Base-by-base conservation (phyloP, 768 basidiomycete species). In the Lactifluus hygrophoroides region DNA sequence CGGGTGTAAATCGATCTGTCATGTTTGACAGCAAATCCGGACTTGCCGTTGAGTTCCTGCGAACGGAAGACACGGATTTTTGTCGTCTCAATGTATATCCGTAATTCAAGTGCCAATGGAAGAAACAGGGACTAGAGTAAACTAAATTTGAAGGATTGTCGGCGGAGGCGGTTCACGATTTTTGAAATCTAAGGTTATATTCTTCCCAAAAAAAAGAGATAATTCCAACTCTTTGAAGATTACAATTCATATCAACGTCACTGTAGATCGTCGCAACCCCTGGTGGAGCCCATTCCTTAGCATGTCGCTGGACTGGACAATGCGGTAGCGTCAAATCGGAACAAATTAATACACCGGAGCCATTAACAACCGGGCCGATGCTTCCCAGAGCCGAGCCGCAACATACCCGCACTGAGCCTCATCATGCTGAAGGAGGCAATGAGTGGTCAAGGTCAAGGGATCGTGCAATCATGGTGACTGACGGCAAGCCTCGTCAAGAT, bases 21-120 rank as follows among this genome's bases (percentile, higher is more conserved):
- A 30, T 27, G 34, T 40, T 42, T 54, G 47, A 50, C 46, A 59
- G 53, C 32, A 54, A 52, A 54, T 50, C 58, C 58, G 53, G 58
- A 59, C 47, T 46, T 48, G 52, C 52, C 53, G 42, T 59, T 14
- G 58, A 25, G 57, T 58, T 58, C 53, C 38, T 19, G 51, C 51
- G 32, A 43, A 59, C 37, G 28, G 58, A 59, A 54, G 42, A 27
- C 23, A 44, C 13, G 40, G n/a, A 54, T 13, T 28, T 19, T 25
- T 21, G n/a, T 30, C 34, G 27, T 43, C 52, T 37, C 37, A 11
- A 40, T 48, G 27, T 44, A 44, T 30, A 21, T 34, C 42, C 47
- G 34, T 14, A 38, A 49, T 54, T 59, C 44, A n/a, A 37, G 54
- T 54, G 30, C 27, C 28, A 54, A 28, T 54, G 46, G 47, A 42